phyloP scores from a whole-genome alignment of 805 yeast genomes.

The Scheffersomyces lignosus region DNA sequence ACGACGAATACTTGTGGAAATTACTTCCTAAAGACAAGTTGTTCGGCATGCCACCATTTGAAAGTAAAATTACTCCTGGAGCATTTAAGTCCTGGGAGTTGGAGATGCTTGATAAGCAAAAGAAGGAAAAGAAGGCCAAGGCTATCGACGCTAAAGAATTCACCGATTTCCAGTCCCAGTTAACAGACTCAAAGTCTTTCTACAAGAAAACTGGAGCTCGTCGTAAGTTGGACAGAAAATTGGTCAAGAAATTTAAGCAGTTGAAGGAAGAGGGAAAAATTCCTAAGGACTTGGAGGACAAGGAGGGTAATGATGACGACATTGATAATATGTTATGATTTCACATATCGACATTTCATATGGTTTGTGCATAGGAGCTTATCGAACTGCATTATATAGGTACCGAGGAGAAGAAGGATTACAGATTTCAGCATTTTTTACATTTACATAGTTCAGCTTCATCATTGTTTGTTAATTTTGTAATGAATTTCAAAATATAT shows the following conservation, averaged over 20 bases:
- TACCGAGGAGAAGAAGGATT: too few species aligned
- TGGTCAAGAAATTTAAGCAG: constrained; percentile 31
- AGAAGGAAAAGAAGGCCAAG: constrained; percentile 16
- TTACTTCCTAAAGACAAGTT: constrained; percentile 33
- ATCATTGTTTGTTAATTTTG: too few species aligned
- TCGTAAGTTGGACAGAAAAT: constrained; percentile 34
- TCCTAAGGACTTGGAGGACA: constrained; percentile 13
- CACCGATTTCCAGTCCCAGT: constrained; percentile 16
- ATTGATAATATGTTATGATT: not conserved
- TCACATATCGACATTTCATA: not conserved
- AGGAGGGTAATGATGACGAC: constrained; percentile 8
- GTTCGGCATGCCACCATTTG: constrained; percentile 38
- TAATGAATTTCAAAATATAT: too few species aligned
- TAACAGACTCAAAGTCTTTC: constrained; percentile 25
- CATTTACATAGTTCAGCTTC: too few species aligned
- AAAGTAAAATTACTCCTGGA: constrained; percentile 13
- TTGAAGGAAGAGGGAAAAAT: constrained; percentile 29
- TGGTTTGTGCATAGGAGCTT: not conserved
- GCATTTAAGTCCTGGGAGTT: constrained; percentile 38
- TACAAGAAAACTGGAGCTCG: constrained; percentile 28
- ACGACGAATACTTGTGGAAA: constrained; percentile 42
- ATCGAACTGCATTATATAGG: too few species aligned
- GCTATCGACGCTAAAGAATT: constrained; percentile 22
- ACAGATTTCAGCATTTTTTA: too few species aligned
- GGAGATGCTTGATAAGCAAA: constrained; percentile 20